Evolutionary conservation across 306 rosid species (phyloP).

Genomic region (Neltuma alba): DNA sequence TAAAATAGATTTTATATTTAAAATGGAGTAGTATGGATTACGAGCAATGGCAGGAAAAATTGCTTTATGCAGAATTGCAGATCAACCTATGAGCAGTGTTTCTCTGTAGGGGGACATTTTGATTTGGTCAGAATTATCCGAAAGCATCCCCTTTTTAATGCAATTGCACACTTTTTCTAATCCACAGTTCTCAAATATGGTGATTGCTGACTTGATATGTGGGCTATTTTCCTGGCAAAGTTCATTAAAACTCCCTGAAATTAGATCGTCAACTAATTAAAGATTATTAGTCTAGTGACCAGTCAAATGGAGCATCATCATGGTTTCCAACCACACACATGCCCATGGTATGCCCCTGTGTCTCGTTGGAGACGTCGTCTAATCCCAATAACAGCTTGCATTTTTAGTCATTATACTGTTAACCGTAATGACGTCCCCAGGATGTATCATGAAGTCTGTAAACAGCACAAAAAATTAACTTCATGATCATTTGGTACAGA

Average conservation of each 20-base stretch:
- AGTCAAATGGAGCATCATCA: slow-evolving; percentile 77
- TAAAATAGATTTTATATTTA: no score
- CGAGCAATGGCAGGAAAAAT: background rate
- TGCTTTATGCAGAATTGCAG: background rate
- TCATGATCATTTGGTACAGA: slow-evolving; percentile 23
- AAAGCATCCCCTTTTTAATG: background rate
- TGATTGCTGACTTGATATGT: background rate
- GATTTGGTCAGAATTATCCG: background rate
- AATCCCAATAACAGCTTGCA: slow-evolving; percentile 83
- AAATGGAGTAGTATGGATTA: no score
- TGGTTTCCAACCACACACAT: slow-evolving; percentile 81
- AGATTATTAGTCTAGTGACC: slow-evolving; percentile 51
- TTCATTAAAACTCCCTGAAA: background rate
- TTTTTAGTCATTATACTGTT: slow-evolving; percentile 68
- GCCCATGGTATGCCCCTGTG: slow-evolving; percentile 77
- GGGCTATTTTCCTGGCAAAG: background rate
- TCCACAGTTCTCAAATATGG: background rate
- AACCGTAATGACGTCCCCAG: slow-evolving; percentile 86
- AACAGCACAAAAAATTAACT: slow-evolving; percentile 3
- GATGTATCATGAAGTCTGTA: slow-evolving; percentile 83
- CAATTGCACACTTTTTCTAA: background rate
- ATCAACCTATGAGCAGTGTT: background rate
- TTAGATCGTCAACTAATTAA: background rate
- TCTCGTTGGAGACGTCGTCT: slow-evolving; percentile 71
- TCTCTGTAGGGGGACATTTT: background rate